Conservation (phyloP, 148 eudicot species). For the Selenicereus undatus region DNA sequence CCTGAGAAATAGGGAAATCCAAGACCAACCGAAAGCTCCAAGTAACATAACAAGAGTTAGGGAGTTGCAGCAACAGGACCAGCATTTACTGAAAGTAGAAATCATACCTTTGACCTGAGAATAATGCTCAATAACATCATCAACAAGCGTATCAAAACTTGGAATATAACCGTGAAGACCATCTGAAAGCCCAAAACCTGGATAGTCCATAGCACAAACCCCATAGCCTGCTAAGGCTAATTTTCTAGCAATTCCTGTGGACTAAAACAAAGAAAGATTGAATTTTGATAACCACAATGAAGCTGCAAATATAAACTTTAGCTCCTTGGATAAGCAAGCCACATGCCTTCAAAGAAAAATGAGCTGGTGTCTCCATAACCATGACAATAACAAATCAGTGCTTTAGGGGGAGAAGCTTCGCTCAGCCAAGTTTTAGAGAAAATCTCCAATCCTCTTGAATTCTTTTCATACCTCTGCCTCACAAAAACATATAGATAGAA, state of each 20-base stretch:
- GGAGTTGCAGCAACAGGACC: too few relatives aligned
- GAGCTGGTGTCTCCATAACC: constrained; percentile 99
- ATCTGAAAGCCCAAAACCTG: constrained; percentile 99
- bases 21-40: constrained; percentile 1
- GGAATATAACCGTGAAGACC: constrained; percentile 93
- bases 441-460: constrained; percentile 74
- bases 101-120: constrained; percentile 64
- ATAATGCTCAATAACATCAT: constrained; percentile 81
- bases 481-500: constrained; percentile 19
- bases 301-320: constrained; percentile 12
- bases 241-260: constrained; percentile 85
- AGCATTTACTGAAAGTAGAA: neutral
- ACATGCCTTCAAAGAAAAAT: constrained; percentile 89
- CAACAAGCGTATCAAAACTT: constrained; percentile 67
- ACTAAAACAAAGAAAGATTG: constrained; percentile 29
- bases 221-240: constrained; percentile 80
- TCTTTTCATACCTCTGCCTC: constrained; percentile 67
- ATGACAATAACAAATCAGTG: constrained; percentile 71
- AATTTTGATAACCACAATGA: constrained; percentile 15
- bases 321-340: constrained; percentile 11
- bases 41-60: neutral
- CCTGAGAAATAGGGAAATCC: neutral
- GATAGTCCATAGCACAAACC: constrained; percentile 89
- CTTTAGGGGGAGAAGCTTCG: constrained; percentile 56
- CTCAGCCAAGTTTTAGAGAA: constrained; percentile 91